Conservation (phyloP, 768 basidiomycete species). For the Pleurotus platypus region DNA sequence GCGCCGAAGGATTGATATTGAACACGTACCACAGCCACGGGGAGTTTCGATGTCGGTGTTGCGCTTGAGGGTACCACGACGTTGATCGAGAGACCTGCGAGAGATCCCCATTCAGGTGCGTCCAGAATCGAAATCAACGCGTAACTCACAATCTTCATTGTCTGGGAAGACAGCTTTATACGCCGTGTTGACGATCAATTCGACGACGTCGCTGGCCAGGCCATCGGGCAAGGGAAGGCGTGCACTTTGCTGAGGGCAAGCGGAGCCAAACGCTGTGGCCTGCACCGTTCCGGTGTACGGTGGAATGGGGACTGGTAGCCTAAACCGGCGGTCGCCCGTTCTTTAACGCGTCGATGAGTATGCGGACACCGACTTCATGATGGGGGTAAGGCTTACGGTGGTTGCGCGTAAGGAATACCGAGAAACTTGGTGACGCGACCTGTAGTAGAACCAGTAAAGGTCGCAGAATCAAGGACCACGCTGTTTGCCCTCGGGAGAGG, state of each 20-base stretch:
- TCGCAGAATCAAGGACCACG: constrained; percentile 38
- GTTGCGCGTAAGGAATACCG: constrained; percentile 47
- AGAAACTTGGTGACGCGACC: constrained; percentile 35
- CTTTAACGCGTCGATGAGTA: constrained; percentile 15
- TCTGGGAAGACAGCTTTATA: constrained; percentile 24
- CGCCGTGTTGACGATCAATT: constrained; percentile 24
- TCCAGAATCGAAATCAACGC: not conserved
- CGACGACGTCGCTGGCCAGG: constrained; percentile 22
- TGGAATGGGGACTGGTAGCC: constrained; percentile 32
- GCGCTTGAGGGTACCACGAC: constrained; percentile 33
- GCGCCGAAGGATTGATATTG: not conserved
- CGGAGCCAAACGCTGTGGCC: constrained; percentile 37
- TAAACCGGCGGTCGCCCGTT: constrained; percentile 37
- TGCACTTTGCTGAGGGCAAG: constrained; percentile 44
- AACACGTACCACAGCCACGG: constrained; percentile 34
- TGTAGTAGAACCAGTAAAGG: constrained; percentile 35
- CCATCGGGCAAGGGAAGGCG: constrained; percentile 26
- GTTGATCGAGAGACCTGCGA: constrained; percentile 36
- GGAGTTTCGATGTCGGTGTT: constrained; percentile 30
- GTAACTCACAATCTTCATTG: constrained; percentile 39
- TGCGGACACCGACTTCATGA: no score
- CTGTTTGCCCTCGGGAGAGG: constrained; percentile 12
- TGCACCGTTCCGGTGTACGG: constrained; percentile 32
- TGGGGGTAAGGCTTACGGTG: constrained; percentile 34
- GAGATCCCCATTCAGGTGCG: not conserved